phyloP scores from a whole-genome alignment of 2,329 filamentous ascomycete genomes.

The Ceratocystis colombiana region DNA sequence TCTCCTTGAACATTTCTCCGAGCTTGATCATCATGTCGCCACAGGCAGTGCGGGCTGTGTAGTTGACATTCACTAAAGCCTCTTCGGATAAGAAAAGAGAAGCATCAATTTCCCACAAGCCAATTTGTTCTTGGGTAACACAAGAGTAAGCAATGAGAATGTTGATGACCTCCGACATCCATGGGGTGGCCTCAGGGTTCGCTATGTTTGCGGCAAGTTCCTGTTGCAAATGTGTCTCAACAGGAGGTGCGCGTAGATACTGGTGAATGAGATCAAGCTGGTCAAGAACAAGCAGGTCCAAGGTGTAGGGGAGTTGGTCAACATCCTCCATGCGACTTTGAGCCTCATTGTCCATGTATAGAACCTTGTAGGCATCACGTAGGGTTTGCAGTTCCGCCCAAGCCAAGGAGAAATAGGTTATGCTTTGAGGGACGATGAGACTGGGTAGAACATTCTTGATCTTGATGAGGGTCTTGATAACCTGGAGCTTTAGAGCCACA shows the following conservation, averaged over 20 bases:
- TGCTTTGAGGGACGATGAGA: constrained; percentile 71
- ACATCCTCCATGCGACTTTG: constrained; percentile 84
- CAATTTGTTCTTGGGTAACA: constrained; percentile 86
- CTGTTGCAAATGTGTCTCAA: constrained; percentile 77
- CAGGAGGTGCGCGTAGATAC: constrained; percentile 75
- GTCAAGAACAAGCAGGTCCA: constrained; percentile 88
- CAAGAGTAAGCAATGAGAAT: constrained; percentile 76
- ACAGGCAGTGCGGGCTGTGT: constrained; percentile 85
- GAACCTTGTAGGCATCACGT: constrained; percentile 61
- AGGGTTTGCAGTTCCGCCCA: constrained; percentile 79
- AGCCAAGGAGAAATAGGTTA: constrained; percentile 70
- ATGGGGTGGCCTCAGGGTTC: constrained; percentile 55
- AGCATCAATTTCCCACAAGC: constrained; percentile 91
- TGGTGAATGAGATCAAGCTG: constrained; percentile 92
- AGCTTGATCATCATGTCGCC: constrained; percentile 88
- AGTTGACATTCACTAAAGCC: constrained; percentile 88
- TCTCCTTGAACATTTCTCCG: constrained; percentile 73
- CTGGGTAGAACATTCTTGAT: constrained; percentile 74
- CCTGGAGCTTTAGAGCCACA: constrained; percentile 81
- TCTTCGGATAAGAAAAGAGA: constrained; percentile 94
- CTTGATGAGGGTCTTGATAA: constrained; percentile 88
- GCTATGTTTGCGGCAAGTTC: constrained; percentile 53
- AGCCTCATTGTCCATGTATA: constrained; percentile 77
- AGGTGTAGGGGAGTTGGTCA: constrained; percentile 83
- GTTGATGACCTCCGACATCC: constrained; percentile 81